Evolutionary conservation across 257 asterid species (phyloP), one percentile per base, ranked within the genome.

Genomic region (Solanum pimpinellifolium): DNA sequence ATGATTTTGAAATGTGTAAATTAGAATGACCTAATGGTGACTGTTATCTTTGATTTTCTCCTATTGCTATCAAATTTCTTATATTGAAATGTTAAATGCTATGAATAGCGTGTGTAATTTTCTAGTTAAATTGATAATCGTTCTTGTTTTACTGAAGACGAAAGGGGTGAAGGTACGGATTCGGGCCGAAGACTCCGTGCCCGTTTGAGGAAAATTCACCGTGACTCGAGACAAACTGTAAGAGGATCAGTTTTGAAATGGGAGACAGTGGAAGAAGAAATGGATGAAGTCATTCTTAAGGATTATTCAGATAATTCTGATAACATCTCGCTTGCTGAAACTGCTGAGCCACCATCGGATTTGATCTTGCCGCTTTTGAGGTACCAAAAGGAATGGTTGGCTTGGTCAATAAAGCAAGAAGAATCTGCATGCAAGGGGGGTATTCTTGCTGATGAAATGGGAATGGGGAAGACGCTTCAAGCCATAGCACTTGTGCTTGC

Each of bases 371-470:
- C 98, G 1, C 86, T 97, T 83, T 89, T 95, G 49, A 92, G 95
- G 91, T 93, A 93, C 92, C 98, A 95, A 90, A 95, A 95, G 85
- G 98, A 96, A 89, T 94, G 98, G 98, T 92, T 95, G 87, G 94
- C 97, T 44, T 96, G 99, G 99, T 92, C 98, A 20, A 78, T 95
- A 90, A 94, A 92, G 86, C 98, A 96, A 90, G 98, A 96, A 92
- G 97, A 52, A 52, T 95, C 97, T 91, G 4, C 88, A 88, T 47
- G 4, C 2, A 47, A 91, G 85, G 98, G 98, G 69, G 98, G 98
- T 86, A 96, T 96, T 84, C 98, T 96, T 86, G 98, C 98, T 11
- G 99, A 96, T 88, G 98, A 96, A 91, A 96, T 95, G 98, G 98
- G 98, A 21, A 96, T 96, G 98, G 99, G 99, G 39, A 95, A 95